Evolutionary conservation across 2,329 filamentous ascomycete genomes (phyloP), one percentile per base, ranked within the genome.

Genomic region (Diaporthe citrichinensis): DNA sequence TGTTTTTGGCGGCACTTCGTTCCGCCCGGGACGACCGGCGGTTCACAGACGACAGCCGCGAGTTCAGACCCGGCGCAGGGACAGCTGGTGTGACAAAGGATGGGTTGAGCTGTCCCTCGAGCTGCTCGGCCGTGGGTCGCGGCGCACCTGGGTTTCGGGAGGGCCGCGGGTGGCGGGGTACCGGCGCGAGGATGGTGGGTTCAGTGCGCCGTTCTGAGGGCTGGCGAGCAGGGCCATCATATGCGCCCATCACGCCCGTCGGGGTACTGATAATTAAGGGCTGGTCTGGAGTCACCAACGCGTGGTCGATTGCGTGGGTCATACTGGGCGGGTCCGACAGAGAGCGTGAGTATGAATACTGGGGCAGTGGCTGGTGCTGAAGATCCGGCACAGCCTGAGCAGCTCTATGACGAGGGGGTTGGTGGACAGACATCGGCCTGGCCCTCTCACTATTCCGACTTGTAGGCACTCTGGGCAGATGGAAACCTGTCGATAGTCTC

Each of bases 251-350:
- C 12, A 91, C 85, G 23, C 90, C 90, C 14, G 83, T 86, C 1
- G 90, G 90, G 4, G 90, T 92, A 81, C 90, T 92, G 80, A 92
- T 91, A 72, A 92, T 92, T 36, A 92, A 84, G 5, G 90, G 90
- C 72, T 88, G 87, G 51, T 91, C 89, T 36, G 88, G 83, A 4
- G 77, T 76, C 7, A 80, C 80, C 23, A 81, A 76, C 17, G 80
- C 75, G 31, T 77, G 58, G 44, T 76, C 71, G 75, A 55, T 49
- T 36, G 67, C 31, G 78, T 71, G 74, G 74, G 72, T 74, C 78
- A 2, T 79, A 78, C 49, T 76, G 76, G 58, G 77, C 65, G 34
- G 69, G 69, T 53, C 69, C 55, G 65, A 72, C 20, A n/a, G 25
- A 71, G 58, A 46, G 34, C 71, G 53, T 71, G 75, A 25, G 46